Base-by-base conservation (phyloP, 1,139 yeast genomes). In the Diutina catenulata region DNA sequence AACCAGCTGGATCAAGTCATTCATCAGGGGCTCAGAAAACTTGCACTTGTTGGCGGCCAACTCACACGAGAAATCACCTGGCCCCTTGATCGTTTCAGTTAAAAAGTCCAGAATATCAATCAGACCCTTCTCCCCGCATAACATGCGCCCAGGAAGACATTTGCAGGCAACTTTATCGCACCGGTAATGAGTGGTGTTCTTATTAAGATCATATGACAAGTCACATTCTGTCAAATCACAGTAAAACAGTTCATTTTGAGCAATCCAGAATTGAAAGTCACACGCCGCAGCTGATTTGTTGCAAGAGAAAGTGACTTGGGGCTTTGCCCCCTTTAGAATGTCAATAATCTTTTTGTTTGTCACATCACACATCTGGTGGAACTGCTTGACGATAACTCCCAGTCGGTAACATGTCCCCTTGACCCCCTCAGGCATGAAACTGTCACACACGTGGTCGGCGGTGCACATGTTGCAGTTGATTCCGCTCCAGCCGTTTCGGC, bases 221-320 rank as follows among this genome's bases (percentile, higher is more conserved):
- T 68, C 66, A 64, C 98, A 91, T 23, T 67, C 59, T 41, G 70
- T 62, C 48, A 91, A 68, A 32, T 82, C 93, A 62, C 98, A 91
- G 54, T 76, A 91, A 54, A 91, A 91, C 41, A 94, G 80, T 55
- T 91, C 98, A 39, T 68, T 63, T 55, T 86, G 76, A 47, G 80
- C 95, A 42, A 91, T 84, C 98, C 98, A 91, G 55, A 91, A 87
- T 57, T 91, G 97, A 59, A 91, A 87, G 52, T 86, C 79, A 60
- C 98, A 91, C 13, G 57, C 56, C 18, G 59, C 73, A 0, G 76
- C 64, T 0, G 83, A 71, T 47, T 65, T 74, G 51, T 84, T 79
- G 61, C 98, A 91, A 36, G 87, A 72, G 56, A 91, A 91, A 0
- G 96, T 87, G 1, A 86, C 96, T 53, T 91, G 94, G 2, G 98